phyloP scores from a whole-genome alignment of 106 monocot species.

The Agapanthus africanus region DNA sequence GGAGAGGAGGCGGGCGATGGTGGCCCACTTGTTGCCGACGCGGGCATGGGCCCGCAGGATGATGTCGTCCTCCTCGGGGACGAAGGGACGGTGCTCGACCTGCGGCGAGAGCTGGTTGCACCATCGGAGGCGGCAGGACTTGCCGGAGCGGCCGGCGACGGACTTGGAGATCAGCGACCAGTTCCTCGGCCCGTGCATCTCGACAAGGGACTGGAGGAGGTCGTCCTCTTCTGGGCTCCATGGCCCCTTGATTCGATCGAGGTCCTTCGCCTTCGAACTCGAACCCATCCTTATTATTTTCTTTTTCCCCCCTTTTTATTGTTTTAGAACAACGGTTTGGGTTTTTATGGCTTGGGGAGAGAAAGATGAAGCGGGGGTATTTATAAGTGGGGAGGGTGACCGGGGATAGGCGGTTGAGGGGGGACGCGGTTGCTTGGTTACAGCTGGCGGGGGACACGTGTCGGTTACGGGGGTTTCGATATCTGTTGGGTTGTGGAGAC shows the following conservation, averaged over 20 bases:
- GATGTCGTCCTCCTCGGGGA: conserved; percentile 39
- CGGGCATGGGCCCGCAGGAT: conserved; percentile 50
- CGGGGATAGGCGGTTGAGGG: too few species aligned
- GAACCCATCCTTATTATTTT: too few species aligned
- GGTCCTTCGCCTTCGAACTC: too few species aligned
- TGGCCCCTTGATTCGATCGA: conserved; percentile 52
- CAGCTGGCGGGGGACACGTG: too few species aligned
- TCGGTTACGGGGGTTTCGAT: too few species aligned
- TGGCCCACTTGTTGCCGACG: conserved; percentile 77
- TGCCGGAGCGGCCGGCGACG: conserved; percentile 46
- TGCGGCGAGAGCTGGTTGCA: conserved; percentile 57
- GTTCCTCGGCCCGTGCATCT: conserved; percentile 40
- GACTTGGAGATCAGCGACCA: conserved; percentile 53
- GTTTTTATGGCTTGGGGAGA: too few species aligned
- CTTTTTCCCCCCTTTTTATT: too few species aligned
- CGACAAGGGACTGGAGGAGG: conserved; percentile 28
- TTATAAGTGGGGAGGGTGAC: too few species aligned
- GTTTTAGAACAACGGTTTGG: too few species aligned
- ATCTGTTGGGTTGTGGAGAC: too few species aligned
- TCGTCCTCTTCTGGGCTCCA: conserved; percentile 58
- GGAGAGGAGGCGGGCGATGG: conserved; percentile 55
- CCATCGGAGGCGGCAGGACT: conserved; percentile 52
- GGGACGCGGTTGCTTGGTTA: too few species aligned
- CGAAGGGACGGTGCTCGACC: conserved; percentile 58
- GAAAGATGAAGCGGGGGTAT: too few species aligned